Conservation (phyloP, 495 filamentous ascomycete genomes). For the Apiosordaria backusii region DNA sequence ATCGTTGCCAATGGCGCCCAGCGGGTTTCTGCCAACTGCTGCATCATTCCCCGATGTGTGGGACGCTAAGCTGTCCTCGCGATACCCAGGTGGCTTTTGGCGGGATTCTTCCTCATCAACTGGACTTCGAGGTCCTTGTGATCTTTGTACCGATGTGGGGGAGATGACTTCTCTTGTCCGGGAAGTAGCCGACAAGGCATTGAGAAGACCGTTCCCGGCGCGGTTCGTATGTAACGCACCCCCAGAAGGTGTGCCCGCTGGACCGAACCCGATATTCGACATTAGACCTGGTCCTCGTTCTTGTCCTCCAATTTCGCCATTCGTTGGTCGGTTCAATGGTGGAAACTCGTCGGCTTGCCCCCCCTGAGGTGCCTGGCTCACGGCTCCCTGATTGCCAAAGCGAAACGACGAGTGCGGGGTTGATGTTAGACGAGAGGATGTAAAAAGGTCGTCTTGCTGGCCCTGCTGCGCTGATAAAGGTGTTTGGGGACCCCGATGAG, state of each 20-base stretch:
- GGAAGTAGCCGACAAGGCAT: slow-evolving; percentile 53
- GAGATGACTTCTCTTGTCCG: slow-evolving; percentile 41
- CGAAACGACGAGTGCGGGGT: slow-evolving; percentile 59
- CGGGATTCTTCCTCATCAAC: slow-evolving; percentile 38
- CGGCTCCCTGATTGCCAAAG: slow-evolving; percentile 50
- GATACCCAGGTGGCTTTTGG: slow-evolving; percentile 42
- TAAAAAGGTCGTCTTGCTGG: slow-evolving; percentile 58
- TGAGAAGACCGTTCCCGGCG: slow-evolving; percentile 55
- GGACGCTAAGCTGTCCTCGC: slow-evolving; percentile 37
- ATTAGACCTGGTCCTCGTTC: slow-evolving; percentile 62
- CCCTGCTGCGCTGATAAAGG: slow-evolving; percentile 49
- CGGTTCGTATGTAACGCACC: slow-evolving; percentile 29
- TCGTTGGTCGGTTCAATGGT: slow-evolving; percentile 66
- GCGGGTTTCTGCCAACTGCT: slow-evolving; percentile 35
- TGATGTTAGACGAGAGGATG: slow-evolving; percentile 50
- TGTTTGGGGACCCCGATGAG: slow-evolving; percentile 64
- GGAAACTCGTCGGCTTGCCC: slow-evolving; percentile 81
- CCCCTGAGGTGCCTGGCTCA: slow-evolving; percentile 58
- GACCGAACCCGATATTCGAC: slow-evolving; percentile 62
- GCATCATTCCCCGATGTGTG: slow-evolving; percentile 37
- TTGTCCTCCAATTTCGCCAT: slow-evolving; percentile 66
- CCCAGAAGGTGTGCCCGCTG: slow-evolving; percentile 32
- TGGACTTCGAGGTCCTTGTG: slow-evolving; percentile 41
- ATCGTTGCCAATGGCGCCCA: slow-evolving; percentile 47
- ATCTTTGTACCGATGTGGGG: slow-evolving; percentile 35